Conservation (phyloP, 2,329 filamentous ascomycete species). For the Fusarium miscanthi region DNA sequence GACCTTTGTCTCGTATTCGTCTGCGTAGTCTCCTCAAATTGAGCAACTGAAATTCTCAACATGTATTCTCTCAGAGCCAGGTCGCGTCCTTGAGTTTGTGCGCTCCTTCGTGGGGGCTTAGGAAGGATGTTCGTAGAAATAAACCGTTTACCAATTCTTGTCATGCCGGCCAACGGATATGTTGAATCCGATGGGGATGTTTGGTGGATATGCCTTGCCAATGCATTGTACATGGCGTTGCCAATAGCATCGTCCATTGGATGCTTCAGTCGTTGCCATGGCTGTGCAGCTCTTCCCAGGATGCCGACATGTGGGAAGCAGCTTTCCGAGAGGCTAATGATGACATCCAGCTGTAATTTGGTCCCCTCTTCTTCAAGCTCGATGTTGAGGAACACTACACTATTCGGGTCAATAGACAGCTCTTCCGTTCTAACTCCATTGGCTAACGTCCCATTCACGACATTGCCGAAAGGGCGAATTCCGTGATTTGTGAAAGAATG, state of each 20-base stretch:
- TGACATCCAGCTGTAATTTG: fast-evolving
- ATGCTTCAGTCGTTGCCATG: background rate
- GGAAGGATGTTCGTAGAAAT: background rate
- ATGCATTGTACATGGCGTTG: background rate
- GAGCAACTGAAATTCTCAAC: background rate
- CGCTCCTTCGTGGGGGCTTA: background rate
- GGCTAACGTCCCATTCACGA: fast-evolving
- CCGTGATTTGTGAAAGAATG: fast-evolving
- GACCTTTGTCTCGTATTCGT: no score
- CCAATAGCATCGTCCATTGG: fast-evolving
- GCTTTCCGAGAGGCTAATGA: background rate
- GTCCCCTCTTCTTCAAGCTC: background rate
- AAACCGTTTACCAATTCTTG: fast-evolving
- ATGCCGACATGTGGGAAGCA: background rate
- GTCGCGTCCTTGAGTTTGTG: fast-evolving
- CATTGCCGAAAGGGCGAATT: fast-evolving
- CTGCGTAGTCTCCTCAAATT: no score
- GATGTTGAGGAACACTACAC: background rate
- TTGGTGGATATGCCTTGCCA: background rate
- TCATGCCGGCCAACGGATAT: background rate
- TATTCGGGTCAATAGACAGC: background rate
- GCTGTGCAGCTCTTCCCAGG: fast-evolving
- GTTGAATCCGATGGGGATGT: background rate
- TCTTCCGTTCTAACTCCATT: fast-evolving
- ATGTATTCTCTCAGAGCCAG: background rate